A percentile compares a stretch with the other conserved stretches of the same genome.
Conservation (phyloP, 2,329 filamentous ascomycete genomes). For the Microthyrium microscopicum region DNA sequence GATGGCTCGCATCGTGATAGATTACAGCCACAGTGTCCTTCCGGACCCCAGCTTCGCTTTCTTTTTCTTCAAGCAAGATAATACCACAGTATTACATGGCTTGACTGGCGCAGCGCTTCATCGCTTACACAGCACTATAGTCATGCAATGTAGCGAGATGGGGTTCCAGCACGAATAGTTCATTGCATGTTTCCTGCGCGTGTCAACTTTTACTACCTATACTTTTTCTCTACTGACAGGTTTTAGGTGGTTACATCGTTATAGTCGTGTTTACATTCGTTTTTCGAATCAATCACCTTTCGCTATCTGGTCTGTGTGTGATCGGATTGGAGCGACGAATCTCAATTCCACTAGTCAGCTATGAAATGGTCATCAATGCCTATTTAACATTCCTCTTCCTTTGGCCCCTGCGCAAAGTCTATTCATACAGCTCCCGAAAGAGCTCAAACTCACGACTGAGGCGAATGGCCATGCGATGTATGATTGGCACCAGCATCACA, state of each 20-base stretch:
- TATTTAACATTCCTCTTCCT: constrained; percentile 49
- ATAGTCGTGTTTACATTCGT: constrained; percentile 43
- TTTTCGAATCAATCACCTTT: constrained; percentile 40
- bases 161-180: too few species aligned
- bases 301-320: constrained; percentile 36
- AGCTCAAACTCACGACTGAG: constrained; percentile 30
- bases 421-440: constrained; percentile 34
- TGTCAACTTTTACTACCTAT: too few species aligned
- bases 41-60: too few species aligned
- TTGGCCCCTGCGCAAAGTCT: constrained; percentile 39
- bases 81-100: too few species aligned
- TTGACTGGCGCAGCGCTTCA: too few species aligned
- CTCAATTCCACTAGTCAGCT: constrained; percentile 44
- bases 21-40: too few species aligned
- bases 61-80: too few species aligned
- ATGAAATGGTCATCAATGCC: constrained; percentile 43
- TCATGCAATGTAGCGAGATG: constrained; percentile 2
- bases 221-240: too few species aligned
- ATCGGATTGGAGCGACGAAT: constrained; percentile 44
- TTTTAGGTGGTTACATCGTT: constrained; percentile 16
- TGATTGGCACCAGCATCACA: constrained; percentile 41
- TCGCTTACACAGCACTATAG: constrained; percentile 4
- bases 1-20: too few species aligned
- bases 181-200: neutral
- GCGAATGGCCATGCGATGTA: constrained; percentile 39